Evolutionary conservation across 352 stramenopile genomes (phyloP), one percentile per base, ranked within the genome.

Genomic region (Phytophthora pistaciae): DNA sequence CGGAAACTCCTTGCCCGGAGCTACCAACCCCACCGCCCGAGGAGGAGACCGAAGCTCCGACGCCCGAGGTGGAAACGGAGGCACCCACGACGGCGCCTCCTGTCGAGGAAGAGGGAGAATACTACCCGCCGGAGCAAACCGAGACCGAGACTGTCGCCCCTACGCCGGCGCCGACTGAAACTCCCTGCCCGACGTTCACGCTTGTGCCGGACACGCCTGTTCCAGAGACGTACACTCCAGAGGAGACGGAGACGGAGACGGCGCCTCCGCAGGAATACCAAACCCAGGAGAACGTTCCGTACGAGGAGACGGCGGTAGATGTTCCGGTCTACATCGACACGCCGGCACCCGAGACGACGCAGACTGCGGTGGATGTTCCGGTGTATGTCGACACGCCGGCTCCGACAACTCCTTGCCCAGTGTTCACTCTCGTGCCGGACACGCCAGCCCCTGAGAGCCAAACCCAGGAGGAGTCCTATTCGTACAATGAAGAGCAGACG

Each of bases 1-100:
- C 64, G 1, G 66, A 72, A 20, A 67, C 66, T 6, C 71, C 67
- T 5, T 78, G 61, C 6, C 60, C 71, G 18, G 46, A 23, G 23
- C 42, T 70, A 18, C 70, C 70, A 10, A 70, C 58, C 3, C 64
- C 64, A 1, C 21, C 1, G 3, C 55, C 60, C 14, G 50, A 75
- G 31, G 59, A 49, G 25, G 50, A 60, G 8, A 16, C 25, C 2
- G 55, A 44, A 33, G 29, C 29, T 10, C 38, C 36, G 36, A 44
- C 36, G 36, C 36, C 36, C 18, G 38, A 40, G 38, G 31, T 36
- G 13, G 23, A 2, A 33, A 52, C 44, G 8, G 21, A 61, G 23
- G 55, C 55, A 16, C 55, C 56, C 14, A 38, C 50, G 23, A 53
- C 60, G 20, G 11, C 20, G n/a, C 9, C 46, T 23, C 44, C 59